Conservation (phyloP, 2,329 filamentous ascomycete species). For the Nothomitra cinnamomea region DNA sequence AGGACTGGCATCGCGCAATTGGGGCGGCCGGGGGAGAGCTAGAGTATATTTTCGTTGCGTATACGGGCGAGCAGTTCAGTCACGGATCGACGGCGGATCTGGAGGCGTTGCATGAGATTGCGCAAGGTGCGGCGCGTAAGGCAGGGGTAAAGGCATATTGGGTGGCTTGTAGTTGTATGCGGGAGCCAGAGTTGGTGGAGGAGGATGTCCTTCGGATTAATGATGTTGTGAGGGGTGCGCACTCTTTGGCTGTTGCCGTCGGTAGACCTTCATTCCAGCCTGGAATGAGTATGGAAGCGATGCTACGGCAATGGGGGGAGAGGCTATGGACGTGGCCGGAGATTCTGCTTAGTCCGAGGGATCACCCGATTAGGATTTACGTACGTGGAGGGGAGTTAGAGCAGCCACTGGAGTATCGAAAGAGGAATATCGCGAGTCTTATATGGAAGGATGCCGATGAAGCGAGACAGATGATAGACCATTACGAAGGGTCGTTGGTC, state of each 20-base stretch:
- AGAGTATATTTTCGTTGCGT: conserved; percentile 26
- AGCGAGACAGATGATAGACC: conserved; percentile 24
- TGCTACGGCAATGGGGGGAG: conserved; percentile 27
- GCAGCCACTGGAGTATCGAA: conserved; percentile 15
- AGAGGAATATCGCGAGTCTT: conserved; percentile 25
- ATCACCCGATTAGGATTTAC: conserved; percentile 15
- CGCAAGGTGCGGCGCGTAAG: conserved; percentile 21
- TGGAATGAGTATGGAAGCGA: conserved; percentile 8
- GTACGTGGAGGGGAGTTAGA: conserved; percentile 14
- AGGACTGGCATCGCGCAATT: no score
- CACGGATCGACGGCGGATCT: conserved; percentile 16
- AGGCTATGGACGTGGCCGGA: conserved; percentile 32
- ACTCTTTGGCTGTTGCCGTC: conserved; percentile 26
- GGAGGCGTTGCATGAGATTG: conserved; percentile 20
- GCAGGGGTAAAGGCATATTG: conserved; percentile 26
- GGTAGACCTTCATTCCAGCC: conserved; percentile 13
- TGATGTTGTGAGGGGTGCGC: conserved; percentile 27
- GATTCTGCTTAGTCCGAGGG: conserved; percentile 17
- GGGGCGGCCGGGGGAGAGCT: no score
- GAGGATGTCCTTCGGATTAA: conserved; percentile 27
- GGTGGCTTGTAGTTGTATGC: conserved; percentile 27
- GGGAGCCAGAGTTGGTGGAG: conserved; percentile 17
- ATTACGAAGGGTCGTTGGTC: conserved; percentile 26
- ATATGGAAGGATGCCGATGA: conserved; percentile 26
- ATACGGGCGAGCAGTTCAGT: conserved; percentile 25